A percentile compares a stretch with the other conserved stretches of the same genome.
phyloP scores from a whole-genome alignment of 1,284 basidiomycete genomes.

The Pseudozyma tsukubaensis region DNA sequence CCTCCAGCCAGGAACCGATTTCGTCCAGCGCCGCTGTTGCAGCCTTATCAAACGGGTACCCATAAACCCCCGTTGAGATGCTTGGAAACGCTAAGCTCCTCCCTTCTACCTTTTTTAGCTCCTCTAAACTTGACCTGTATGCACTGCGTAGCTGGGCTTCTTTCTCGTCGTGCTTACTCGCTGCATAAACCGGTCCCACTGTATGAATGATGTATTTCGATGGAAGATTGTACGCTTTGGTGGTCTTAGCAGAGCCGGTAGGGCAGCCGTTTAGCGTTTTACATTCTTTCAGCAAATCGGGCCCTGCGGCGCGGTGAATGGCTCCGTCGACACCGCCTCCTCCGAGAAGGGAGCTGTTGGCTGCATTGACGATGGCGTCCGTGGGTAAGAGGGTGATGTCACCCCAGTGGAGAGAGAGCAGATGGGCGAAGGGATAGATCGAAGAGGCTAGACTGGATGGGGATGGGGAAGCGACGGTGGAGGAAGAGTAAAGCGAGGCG shows the following conservation, averaged over 20 bases:
- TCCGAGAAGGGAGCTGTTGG: constrained; percentile 59
- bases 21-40: constrained; percentile 48
- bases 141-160: constrained; percentile 70
- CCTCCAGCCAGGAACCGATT: constrained; percentile 50
- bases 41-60: constrained; percentile 61
- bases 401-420: constrained; percentile 16
- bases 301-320: constrained; percentile 86
- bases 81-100: constrained; percentile 61
- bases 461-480: constrained; percentile 6
- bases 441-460: constrained; percentile 9
- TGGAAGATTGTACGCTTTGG: constrained; percentile 71
- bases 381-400: constrained; percentile 47
- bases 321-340: constrained; percentile 78
- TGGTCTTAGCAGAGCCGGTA: constrained; percentile 87
- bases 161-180: constrained; percentile 1
- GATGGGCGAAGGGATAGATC: constrained; percentile 35
- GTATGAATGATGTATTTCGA: constrained; percentile 85
- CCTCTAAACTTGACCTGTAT: constrained; percentile 53
- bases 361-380: constrained; percentile 65
- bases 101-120: constrained; percentile 24
- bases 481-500: constrained; percentile 24
- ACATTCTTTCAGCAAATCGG: constrained; percentile 80
- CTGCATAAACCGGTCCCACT: constrained; percentile 82
- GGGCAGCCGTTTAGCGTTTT: constrained; percentile 74
- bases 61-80: constrained; percentile 67